These are phyloP conservation scores for Paxillus rubicundulus DNA, from an alignment of 768 basidiomycete genomes.

Conservation along the genomic window DNA sequence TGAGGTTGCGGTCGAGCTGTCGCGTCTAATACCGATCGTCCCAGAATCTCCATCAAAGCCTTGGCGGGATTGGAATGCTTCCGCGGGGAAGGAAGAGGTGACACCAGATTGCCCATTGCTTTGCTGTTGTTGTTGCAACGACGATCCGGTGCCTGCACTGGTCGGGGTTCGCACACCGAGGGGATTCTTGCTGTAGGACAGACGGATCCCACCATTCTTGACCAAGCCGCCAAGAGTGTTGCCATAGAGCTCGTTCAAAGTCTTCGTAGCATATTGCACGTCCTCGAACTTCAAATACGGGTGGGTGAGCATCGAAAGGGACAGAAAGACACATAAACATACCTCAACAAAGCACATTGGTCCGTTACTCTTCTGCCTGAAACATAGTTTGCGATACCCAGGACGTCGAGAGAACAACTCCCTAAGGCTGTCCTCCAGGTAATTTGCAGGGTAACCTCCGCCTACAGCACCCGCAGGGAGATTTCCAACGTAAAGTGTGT, in stretches of 20 bases:
- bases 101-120: conserved; percentile 15
- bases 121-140: conserved; percentile 30
- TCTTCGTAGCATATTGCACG: conserved; percentile 76
- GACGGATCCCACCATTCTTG: conserved; percentile 92
- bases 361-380: conserved; percentile 94
- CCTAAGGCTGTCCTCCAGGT: conserved; percentile 84
- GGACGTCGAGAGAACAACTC: conserved; percentile 74
- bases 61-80: conserved; percentile 30
- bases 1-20: conserved; percentile 23
- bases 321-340: conserved; percentile 10
- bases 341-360: conserved; percentile 99
- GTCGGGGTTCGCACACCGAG: conserved; percentile 88
- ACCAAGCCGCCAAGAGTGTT: conserved; percentile 88
- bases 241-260: conserved; percentile 89
- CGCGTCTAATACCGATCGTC: conserved; percentile 21
- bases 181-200: conserved; percentile 98
- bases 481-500: conserved; percentile 99
- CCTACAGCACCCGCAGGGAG: conserved; percentile 79
- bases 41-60: conserved; percentile 26
- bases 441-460: conserved; percentile 68
- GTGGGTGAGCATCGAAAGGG: conserved; percentile 1
- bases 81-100: conserved; percentile 28
- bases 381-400: conserved; percentile 91
- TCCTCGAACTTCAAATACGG: conserved; percentile 73
- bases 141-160: conserved; percentile 38